These are phyloP conservation scores for Nicotiana otophora DNA, from an alignment of 257 asterid species.

Conservation along the genomic window DNA sequence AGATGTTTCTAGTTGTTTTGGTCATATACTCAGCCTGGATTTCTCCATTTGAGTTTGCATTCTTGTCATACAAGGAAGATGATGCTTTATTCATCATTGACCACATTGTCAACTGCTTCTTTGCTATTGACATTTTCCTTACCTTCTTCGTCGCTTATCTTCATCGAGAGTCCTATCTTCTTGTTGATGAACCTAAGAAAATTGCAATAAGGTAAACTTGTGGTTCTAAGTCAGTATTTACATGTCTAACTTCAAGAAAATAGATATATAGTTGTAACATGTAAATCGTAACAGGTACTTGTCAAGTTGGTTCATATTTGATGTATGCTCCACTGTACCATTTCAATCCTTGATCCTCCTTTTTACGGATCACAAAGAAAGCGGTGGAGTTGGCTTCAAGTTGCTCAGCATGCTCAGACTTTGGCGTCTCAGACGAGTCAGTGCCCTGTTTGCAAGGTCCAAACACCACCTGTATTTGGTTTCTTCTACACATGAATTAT, in stretches of 20 bases:
- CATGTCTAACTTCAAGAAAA: not conserved
- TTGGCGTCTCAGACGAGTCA: constrained; percentile 94
- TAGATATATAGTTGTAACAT: not conserved
- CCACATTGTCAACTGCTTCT: constrained; percentile 73
- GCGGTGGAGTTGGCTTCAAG: constrained; percentile 59
- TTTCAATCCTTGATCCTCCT: constrained; percentile 47
- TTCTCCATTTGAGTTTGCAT: constrained; percentile 84
- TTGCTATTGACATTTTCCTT: constrained; percentile 69
- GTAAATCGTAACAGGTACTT: constrained; percentile 51
- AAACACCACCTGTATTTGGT: not conserved
- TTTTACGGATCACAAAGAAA: constrained; percentile 48
- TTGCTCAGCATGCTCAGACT: constrained; percentile 84
- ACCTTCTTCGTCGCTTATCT: constrained; percentile 88
- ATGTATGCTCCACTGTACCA: constrained; percentile 76
- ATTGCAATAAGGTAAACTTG: constrained; percentile 60
- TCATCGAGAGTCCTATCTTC: constrained; percentile 61
- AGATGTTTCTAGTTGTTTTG: constrained; percentile 63
- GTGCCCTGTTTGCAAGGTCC: constrained; percentile 80
- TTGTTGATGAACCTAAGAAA: constrained; percentile 56
- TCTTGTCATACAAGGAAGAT: constrained; percentile 56
- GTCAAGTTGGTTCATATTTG: constrained; percentile 76
- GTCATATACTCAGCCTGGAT: constrained; percentile 90
- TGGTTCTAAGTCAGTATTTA: not conserved
- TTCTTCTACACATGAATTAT: not conserved
- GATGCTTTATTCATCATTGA: constrained; percentile 56